Evolutionary conservation across 208 protist genomes (phyloP), one percentile per base, ranked within the genome.

Genomic region (Angomonas desouzai): DNA sequence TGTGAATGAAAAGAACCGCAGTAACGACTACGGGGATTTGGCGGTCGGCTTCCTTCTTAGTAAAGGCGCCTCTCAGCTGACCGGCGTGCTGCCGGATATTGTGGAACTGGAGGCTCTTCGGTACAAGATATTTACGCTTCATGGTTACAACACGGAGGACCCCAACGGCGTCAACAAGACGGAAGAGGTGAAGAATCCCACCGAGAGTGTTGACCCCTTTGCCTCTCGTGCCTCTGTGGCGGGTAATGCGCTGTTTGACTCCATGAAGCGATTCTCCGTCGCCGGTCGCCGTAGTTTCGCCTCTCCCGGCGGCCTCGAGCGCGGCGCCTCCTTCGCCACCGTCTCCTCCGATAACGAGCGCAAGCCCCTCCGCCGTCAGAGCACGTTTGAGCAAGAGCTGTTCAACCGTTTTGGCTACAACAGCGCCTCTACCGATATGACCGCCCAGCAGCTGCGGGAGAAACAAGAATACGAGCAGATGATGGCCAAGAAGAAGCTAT

Each of bases 21-120:
- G 20, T 30, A 72, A 80, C 20, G 81, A 93, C 62, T 89, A 83
- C 64, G 87, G 87, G 18, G 87, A 94, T 60, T 62, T 94, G 20
- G 76, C 77, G n/a, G 80, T 94, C 0, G 84, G 74, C 1, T 82
- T 91, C 63, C 62, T 94, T 20, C 74, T 89, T 48, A 88, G 82
- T 66, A 61, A 66, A 16, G 60, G 49, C 25, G 70, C 79, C 23
- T 87, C 79, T 25, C 65, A 83, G 64, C 55, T 87, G 34, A 84
- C 66, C 45, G 76, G 70, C 16, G 68, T 79, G 29, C 70, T 86
- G 61, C 87, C 84, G 29, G 85, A 87, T 49, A 78, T 82, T 58
- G 76, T 83, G 67, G 84, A 94, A 62, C 69, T 94, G 10, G 84
- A 91, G 70, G 66, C 66, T 40, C 66, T 91, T 66, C 87, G 87